Evolutionary conservation across 179 eudicot species (phyloP).

Genomic region (Sideroxylon spinosum): DNA sequence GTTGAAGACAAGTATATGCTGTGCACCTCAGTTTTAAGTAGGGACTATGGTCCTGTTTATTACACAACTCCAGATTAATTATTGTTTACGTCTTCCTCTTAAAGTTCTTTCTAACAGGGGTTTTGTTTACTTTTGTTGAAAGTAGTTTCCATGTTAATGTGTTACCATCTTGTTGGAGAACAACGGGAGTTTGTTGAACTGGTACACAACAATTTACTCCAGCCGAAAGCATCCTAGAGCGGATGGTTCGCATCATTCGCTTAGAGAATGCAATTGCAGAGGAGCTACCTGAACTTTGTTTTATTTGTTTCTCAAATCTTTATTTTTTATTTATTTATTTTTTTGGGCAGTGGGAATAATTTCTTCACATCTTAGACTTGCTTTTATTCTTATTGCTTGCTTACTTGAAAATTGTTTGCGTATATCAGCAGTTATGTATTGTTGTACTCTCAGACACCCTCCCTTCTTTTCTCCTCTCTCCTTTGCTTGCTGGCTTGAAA

Average conservation of each 20-base stretch:
- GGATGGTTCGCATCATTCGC: not conserved
- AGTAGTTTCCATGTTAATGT: not conserved
- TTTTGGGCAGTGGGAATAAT: not conserved
- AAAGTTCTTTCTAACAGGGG: not conserved
- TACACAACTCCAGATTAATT: not conserved
- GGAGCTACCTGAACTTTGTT: not conserved
- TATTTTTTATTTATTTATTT: not conserved
- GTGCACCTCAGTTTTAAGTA: not conserved
- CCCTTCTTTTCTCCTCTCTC: not conserved
- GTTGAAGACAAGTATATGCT: not conserved
- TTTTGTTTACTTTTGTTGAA: not conserved
- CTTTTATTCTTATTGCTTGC: not conserved
- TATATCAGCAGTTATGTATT: not conserved
- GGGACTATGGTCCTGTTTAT: not conserved
- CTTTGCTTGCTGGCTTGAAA: slow-evolving; percentile 7
- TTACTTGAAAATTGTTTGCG: not conserved
- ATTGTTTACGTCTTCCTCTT: not conserved
- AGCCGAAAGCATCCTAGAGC: not conserved
- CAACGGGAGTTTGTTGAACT: not conserved
- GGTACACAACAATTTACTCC: no score
- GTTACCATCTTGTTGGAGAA: not conserved
- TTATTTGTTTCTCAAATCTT: slow-evolving; percentile 8
- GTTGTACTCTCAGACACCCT: not conserved
- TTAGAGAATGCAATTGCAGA: not conserved
- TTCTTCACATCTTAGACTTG: not conserved